Evolutionary conservation across 116 monocot genomes (phyloP), one percentile per base, ranked within the genome.

Genomic region (Phalaenopsis hybrid): DNA sequence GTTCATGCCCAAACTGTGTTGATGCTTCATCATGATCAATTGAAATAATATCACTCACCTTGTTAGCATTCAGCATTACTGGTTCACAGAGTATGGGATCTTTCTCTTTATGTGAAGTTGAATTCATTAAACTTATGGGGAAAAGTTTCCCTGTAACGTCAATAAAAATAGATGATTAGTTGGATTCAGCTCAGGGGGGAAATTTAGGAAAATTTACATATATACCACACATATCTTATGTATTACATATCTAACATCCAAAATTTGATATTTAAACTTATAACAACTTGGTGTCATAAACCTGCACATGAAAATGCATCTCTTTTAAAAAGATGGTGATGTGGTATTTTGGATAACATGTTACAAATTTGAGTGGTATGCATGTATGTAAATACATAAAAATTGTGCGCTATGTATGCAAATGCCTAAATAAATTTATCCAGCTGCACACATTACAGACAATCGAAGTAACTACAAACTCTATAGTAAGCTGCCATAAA

Each of bases 41-140:
- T 48, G 70, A 83, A 70, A 55, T 50, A 37, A 51, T 69, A 25
- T 78, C 83, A 50, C n/a, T 77, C 50, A 68, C 41, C 69, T 52
- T 78, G 65, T 68, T 78, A 51, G 16, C 73, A 48, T 74, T 79
- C n/a, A 57, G 45, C 9, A 81, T 76, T 82, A 77, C 15, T 2
- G 44, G 57, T 80, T 82, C 80, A 76, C 45, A 80, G 68, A 65
- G 77, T 44, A 58, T 46, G 4, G 49, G 34, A 34, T 55, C 67
- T 21, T 78, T 83, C 70, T 55, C 52, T 51, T 83, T 78, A 2
- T 73, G 73, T 16, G 73, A 73, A 73, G 37, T 37, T 73, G 73
- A 55, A 55, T 13, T 55, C 55, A 55, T 55, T 15, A 55, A 55
- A 55, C 16, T 55, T 16, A 17, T 16, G 16, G 55, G 73, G 73